These are phyloP conservation scores for Madurella mycetomatis DNA, from an alignment of 2,329 filamentous ascomycete species.

Conservation along the genomic window DNA sequence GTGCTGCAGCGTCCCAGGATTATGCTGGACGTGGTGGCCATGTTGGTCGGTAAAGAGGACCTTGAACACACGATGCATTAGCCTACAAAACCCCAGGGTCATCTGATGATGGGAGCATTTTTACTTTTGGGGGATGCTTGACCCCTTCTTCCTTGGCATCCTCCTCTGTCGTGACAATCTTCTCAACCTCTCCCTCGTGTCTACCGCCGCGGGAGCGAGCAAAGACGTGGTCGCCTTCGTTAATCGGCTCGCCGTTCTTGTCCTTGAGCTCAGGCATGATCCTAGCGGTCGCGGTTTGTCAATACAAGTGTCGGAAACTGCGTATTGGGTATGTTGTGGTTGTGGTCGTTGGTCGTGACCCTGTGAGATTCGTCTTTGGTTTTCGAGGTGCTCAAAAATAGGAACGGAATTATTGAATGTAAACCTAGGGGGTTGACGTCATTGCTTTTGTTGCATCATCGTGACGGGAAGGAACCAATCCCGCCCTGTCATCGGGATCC, in stretches of 20 bases:
- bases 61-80: slow-evolving; percentile 15
- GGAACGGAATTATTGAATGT: too few species aligned
- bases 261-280: slow-evolving; percentile 29
- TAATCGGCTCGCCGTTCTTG: slow-evolving; percentile 36
- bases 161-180: slow-evolving; percentile 33
- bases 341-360: not conserved
- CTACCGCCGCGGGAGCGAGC: slow-evolving; percentile 37
- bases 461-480: too few species aligned
- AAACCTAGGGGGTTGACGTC: too few species aligned
- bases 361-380: too few species aligned
- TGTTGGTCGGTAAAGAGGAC: slow-evolving; percentile 38
- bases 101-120: not conserved
- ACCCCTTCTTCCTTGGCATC: slow-evolving; percentile 35
- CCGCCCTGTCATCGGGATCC: too few species aligned
- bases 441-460: too few species aligned
- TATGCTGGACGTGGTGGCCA: slow-evolving; percentile 37
- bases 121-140: slow-evolving; percentile 40
- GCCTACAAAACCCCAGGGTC: not conserved
- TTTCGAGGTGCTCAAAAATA: too few species aligned
- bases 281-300: not conserved
- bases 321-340: not conserved
- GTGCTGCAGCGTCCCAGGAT: slow-evolving; percentile 34
- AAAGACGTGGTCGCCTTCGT: slow-evolving; percentile 37
- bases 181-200: slow-evolving; percentile 37
- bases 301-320: not conserved